Evolutionary conservation across 495 filamentous ascomycete genomes (phyloP).

Genomic region (Xylaria grammica): DNA sequence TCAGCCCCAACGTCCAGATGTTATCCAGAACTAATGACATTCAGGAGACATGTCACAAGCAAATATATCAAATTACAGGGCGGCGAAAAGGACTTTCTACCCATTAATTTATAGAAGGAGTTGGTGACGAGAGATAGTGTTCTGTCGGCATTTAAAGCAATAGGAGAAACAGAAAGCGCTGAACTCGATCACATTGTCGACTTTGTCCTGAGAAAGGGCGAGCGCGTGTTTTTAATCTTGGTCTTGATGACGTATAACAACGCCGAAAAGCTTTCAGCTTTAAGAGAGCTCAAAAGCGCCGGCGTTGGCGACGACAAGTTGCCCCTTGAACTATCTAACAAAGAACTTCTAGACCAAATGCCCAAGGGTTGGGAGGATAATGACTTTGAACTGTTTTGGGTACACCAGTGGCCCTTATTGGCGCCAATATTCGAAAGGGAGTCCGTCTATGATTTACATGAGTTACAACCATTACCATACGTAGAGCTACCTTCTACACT

Average conservation of each 20-base stretch:
- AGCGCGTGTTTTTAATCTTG: background rate
- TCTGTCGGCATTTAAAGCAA: background rate
- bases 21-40: background rate
- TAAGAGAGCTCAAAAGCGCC: background rate
- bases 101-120: background rate
- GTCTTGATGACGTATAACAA: background rate
- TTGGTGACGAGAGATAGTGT: background rate
- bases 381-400: background rate
- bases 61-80: background rate
- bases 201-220: background rate
- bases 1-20: background rate
- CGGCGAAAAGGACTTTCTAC: background rate
- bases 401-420: background rate
- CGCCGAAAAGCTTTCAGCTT: background rate
- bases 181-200: background rate
- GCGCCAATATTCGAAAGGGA: background rate
- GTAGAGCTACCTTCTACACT: background rate
- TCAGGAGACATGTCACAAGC: background rate
- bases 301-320: background rate
- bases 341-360: background rate
- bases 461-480: background rate
- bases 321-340: background rate
- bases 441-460: background rate
- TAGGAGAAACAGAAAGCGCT: background rate
- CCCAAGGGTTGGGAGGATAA: background rate